These are phyloP conservation scores for Cyclotella atomus DNA, from an alignment of 108 stramenopile genomes.

Conservation along the genomic window DNA sequence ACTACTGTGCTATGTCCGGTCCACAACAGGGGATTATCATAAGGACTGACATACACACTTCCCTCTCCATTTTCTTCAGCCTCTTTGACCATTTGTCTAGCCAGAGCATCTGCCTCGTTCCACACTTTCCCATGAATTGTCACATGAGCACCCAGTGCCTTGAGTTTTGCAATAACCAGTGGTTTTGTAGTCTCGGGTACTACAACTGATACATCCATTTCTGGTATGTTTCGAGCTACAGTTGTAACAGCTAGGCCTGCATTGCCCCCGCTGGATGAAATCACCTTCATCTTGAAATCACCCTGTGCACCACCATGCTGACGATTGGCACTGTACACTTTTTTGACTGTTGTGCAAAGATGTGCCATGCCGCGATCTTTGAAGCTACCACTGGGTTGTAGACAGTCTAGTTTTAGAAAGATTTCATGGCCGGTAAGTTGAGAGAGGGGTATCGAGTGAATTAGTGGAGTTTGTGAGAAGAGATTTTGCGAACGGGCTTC, in stretches of 20 bases:
- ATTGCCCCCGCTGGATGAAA: constrained; percentile 76
- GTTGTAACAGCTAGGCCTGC: constrained; percentile 85
- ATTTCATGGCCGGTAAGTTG: constrained; percentile 56
- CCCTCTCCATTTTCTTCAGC: constrained; percentile 18
- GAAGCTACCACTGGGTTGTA: constrained; percentile 76
- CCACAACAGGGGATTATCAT: constrained; percentile 89
- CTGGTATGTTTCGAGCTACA: constrained; percentile 58
- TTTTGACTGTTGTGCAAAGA: constrained; percentile 58
- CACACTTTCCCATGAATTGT: constrained; percentile 87
- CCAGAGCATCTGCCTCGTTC: constrained; percentile 87
- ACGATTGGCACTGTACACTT: constrained; percentile 30
- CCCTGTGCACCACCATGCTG: background rate
- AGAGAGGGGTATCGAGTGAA: constrained; percentile 65
- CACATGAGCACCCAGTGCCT: constrained; percentile 80
- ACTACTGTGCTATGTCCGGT: constrained; percentile 89
- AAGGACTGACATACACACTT: constrained; percentile 70
- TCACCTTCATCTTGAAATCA: constrained; percentile 43
- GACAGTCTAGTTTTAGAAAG: constrained; percentile 75
- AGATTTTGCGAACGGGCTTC: constrained; percentile 48
- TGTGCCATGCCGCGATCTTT: constrained; percentile 88
- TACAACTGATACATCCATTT: constrained; percentile 73
- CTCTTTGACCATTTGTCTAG: constrained; percentile 59
- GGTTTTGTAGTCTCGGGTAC: constrained; percentile 90
- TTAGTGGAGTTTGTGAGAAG: constrained; percentile 60
- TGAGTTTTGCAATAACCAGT: constrained; percentile 77